These are phyloP conservation scores for Secale cereale DNA, from an alignment of 176 grass and related monocot genomes.

Conservation along the genomic window DNA sequence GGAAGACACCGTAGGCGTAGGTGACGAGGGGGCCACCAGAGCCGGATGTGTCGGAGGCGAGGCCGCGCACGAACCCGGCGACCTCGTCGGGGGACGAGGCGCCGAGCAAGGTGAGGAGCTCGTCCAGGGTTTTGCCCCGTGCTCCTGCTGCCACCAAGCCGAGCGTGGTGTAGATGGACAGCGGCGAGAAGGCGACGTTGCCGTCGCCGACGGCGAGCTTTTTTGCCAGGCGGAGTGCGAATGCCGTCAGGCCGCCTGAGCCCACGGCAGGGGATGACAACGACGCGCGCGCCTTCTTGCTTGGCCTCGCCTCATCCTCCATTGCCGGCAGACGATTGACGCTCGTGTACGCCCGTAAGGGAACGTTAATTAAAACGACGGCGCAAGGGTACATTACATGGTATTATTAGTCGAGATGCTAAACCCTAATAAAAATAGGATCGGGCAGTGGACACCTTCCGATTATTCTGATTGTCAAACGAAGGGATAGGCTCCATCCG, in stretches of 20 bases:
- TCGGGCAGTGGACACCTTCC: background rate
- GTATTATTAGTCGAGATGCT: too few species aligned
- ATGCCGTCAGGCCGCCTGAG: background rate
- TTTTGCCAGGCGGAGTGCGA: background rate
- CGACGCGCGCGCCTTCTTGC: background rate
- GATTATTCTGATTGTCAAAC: background rate
- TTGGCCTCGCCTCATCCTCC: background rate
- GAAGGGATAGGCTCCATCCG: background rate
- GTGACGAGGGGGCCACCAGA: background rate
- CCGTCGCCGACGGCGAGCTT: background rate
- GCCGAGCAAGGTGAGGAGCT: slow-evolving; percentile 23
- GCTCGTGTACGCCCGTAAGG: too few species aligned
- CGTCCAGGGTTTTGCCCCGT: background rate
- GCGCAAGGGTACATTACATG: too few species aligned
- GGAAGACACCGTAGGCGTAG: slow-evolving; percentile 18
- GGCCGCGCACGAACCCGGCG: background rate
- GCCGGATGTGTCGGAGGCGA: background rate
- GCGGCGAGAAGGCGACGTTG: slow-evolving; percentile 39
- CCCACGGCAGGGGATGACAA: too few species aligned
- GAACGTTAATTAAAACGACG: too few species aligned
- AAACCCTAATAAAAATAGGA: background rate
- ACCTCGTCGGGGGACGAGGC: background rate
- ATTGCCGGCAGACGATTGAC: background rate
- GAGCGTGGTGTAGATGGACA: slow-evolving; percentile 29
- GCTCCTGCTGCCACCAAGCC: background rate